phyloP scores from a whole-genome alignment of 108 stramenopile species.

The Epithemia pelagica region DNA sequence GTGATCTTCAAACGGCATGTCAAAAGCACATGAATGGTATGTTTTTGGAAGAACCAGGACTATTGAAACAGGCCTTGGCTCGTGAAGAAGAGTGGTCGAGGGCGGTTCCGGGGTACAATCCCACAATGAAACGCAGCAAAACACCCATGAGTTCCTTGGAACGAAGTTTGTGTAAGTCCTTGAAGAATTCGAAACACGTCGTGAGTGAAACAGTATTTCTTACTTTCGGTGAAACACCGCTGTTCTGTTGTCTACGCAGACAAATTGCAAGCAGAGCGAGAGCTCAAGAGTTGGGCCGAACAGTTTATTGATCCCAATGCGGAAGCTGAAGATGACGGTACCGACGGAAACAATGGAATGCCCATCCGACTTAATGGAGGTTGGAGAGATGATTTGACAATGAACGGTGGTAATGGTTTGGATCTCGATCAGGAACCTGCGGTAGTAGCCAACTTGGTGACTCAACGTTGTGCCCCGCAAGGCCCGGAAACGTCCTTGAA shows the following conservation, averaged over 20 bases:
- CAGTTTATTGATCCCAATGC: conserved; percentile 54
- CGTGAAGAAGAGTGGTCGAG: conserved; percentile 73
- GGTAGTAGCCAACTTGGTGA: conserved; percentile 19
- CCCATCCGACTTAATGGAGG: conserved; percentile 1
- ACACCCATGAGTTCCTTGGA: conserved; percentile 58
- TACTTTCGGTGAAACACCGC: too few species aligned
- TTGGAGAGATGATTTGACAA: conserved; percentile 43
- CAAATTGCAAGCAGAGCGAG: conserved; percentile 58
- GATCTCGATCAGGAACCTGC: conserved; percentile 35
- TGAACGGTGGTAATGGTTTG: conserved; percentile 42
- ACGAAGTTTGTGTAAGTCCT: conserved; percentile 47
- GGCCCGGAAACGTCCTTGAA: conserved; percentile 34
- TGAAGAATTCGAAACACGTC: too few species aligned
- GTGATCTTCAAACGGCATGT: conserved; percentile 38
- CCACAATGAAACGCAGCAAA: conserved; percentile 41
- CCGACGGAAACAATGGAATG: conserved; percentile 52
- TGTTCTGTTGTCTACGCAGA: background rate
- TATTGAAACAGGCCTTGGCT: conserved; percentile 78
- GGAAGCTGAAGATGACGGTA: conserved; percentile 65
- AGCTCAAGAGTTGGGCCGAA: conserved; percentile 66
- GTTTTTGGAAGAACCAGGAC: conserved; percentile 84
- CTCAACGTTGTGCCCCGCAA: conserved; percentile 42
- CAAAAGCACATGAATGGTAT: conserved; percentile 77
- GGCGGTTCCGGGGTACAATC: conserved; percentile 74
- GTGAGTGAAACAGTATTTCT: too few species aligned